These are phyloP conservation scores for Mucor mucedo DNA, from an alignment of 371 early-diverging fungal genomes.

Conservation along the genomic window DNA sequence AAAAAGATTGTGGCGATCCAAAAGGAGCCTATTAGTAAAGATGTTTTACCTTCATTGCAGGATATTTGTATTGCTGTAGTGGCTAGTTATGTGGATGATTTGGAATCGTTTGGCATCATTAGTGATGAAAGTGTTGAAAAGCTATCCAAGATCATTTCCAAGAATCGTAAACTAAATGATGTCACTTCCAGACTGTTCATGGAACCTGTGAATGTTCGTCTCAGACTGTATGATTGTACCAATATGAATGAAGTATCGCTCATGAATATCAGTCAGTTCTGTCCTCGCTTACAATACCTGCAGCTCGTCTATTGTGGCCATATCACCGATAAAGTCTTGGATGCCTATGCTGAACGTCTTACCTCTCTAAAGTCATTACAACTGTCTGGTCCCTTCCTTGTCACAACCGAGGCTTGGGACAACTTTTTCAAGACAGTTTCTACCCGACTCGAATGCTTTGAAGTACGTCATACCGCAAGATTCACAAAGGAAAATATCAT, in stretches of 20 bases:
- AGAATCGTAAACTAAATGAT: constrained; percentile 72
- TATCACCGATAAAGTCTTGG: constrained; percentile 63
- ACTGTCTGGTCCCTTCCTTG: constrained; percentile 78
- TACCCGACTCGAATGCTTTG: constrained; percentile 58
- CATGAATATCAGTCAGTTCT: constrained; percentile 65
- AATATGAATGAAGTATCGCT: constrained; percentile 63
- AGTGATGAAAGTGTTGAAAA: constrained; percentile 68
- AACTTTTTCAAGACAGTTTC: constrained; percentile 61
- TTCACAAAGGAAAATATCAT: constrained; percentile 58
- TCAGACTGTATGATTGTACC: constrained; percentile 85
- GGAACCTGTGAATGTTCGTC: constrained; percentile 56
- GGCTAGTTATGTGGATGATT: constrained; percentile 74
- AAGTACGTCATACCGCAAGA: constrained; percentile 65
- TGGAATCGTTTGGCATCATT: constrained; percentile 85
- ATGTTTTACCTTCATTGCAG: constrained; percentile 50
- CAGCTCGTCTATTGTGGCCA: constrained; percentile 81
- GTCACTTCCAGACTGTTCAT: constrained; percentile 75
- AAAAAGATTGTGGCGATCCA: constrained; percentile 32
- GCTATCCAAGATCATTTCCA: constrained; percentile 81
- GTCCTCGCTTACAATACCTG: constrained; percentile 62
- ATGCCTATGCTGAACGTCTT: constrained; percentile 53
- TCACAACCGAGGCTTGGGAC: constrained; percentile 66
- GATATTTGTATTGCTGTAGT: constrained; percentile 76
- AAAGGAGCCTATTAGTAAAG: constrained; percentile 27
- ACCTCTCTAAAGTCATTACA: constrained; percentile 57